These are phyloP conservation scores for Nakazawaea siamensis DNA, from an alignment of 805 yeast genomes.

Conservation along the genomic window DNA sequence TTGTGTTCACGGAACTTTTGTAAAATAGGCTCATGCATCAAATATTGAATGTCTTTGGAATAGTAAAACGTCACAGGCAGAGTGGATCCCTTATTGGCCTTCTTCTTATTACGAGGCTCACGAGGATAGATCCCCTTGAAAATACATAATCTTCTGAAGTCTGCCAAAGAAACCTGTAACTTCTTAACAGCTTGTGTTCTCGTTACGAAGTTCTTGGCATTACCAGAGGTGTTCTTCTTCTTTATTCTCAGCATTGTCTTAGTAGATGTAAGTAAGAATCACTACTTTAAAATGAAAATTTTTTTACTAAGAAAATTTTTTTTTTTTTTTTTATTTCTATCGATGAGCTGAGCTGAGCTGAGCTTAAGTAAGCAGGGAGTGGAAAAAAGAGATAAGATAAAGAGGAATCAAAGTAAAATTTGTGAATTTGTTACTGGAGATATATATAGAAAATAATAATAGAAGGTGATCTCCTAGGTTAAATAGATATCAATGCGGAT, in stretches of 20 bases:
- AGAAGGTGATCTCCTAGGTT: too few relatives aligned
- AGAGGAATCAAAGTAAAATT: neutral
- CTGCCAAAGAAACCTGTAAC: slow-evolving; percentile 89
- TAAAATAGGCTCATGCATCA: slow-evolving; percentile 91
- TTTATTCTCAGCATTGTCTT: slow-evolving; percentile 52
- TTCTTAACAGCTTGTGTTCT: slow-evolving; percentile 91
- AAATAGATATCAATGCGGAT: too few relatives aligned
- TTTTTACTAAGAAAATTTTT: neutral
- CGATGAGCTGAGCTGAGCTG: neutral
- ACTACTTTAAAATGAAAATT: neutral
- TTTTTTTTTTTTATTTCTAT: neutral
- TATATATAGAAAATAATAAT: neutral
- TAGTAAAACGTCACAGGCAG: slow-evolving; percentile 94
- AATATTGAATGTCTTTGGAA: slow-evolving; percentile 87
- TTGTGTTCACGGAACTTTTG: slow-evolving; percentile 92
- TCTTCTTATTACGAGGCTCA: slow-evolving; percentile 91
- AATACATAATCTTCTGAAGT: slow-evolving; percentile 93
- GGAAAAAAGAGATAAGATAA: neutral
- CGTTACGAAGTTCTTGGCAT: slow-evolving; percentile 86
- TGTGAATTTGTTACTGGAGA: too few relatives aligned
- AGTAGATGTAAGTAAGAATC: neutral
- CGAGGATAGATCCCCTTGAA: slow-evolving; percentile 97
- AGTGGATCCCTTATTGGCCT: slow-evolving; percentile 96
- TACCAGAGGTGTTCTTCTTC: slow-evolving; percentile 80
- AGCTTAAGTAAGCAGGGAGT: neutral